Percentiles rank a stretch among this genome's conserved stretches.
Conservation (phyloP, 2,329 filamentous ascomycete species). For the Cladosporium sp. region DNA sequence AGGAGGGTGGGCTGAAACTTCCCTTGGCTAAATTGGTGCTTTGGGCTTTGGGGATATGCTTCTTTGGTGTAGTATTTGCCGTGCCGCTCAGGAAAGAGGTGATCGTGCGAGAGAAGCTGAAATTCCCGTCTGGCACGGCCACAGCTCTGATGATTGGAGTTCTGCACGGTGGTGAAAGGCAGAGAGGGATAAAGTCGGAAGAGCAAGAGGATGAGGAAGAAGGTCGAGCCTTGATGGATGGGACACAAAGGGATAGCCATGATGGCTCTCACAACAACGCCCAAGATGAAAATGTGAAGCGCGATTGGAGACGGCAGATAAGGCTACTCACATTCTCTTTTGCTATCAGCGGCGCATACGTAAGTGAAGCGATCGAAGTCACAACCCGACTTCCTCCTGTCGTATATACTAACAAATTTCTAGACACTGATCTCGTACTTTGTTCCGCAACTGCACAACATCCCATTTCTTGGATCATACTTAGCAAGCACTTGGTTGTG, state of each 20-base stretch:
- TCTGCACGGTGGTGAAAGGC: constrained; percentile 61
- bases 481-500: constrained; percentile 82
- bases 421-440: constrained; percentile 87
- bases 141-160: constrained; percentile 91
- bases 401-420: neutral
- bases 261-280: neutral
- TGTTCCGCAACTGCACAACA: constrained; percentile 72
- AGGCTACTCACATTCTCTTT: constrained; percentile 57
- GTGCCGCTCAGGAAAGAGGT: constrained; percentile 87
- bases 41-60: constrained; percentile 89
- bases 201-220: constrained; percentile 25
- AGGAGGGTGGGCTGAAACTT: constrained; percentile 27
- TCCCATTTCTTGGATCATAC: constrained; percentile 77
- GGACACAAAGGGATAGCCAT: constrained; percentile 1
- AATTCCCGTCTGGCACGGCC: constrained; percentile 92
- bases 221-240: constrained; percentile 31
- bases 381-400: too few relatives aligned
- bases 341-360: constrained; percentile 51
- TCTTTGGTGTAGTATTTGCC: constrained; percentile 95
- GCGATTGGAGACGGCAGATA: constrained; percentile 60
- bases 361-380: too few relatives aligned
- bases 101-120: constrained; percentile 85
- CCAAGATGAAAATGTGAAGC: constrained; percentile 17
- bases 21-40: constrained; percentile 71
- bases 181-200: constrained; percentile 20